Evolutionary conservation across 805 yeast species (phyloP), one percentile per base, ranked within the genome.

Genomic region (Wickerhamiella bombiphila): DNA sequence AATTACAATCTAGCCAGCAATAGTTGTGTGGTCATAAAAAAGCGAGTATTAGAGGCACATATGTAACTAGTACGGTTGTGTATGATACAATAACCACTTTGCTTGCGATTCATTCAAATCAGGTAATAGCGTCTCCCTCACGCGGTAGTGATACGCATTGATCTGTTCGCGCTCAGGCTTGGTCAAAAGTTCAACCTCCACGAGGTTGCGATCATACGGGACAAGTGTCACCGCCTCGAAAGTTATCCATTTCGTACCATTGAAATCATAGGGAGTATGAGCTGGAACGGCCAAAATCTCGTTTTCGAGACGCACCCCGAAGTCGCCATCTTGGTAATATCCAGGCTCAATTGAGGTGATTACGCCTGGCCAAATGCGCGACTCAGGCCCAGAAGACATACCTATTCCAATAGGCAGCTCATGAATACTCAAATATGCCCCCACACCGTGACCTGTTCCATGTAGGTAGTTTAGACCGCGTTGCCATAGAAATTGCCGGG

Each of bases 371-470:
- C 64, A 57, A 28, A 64, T 44, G 3, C 83, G 74, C 29, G 68
- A 70, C 7, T 69, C 59, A 49, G 66, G 66, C 79, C 44, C 46
- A 9, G 24, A 8, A 19, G 43, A 18, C 38, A 42, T 40, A n/a
- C 50, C 81, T 43, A 91, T 74, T 8, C 91, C 94, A 39, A 88
- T 69, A 1, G 97, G 97, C 0, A 91, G 86, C 52, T 93, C 96
- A 55, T 91, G 99, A 15, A 91, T 96, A 55, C 79, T 77, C 34
- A 93, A 71, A 53, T 68, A 88, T 14, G 86, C 69, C 2, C 95
- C 97, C 14, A 91, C 79, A 2, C 99, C 98, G 57, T 91, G 99
- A 1, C 97, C 96, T 0, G 97, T 83, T 5, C 98, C 98, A 58
- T 91, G 99, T 44, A 78, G 73, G 55, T 80, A 91, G 54, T 81